These are phyloP conservation scores for Leptoxyphium fumago DNA, from an alignment of 2,329 filamentous ascomycete genomes.

Conservation along the genomic window DNA sequence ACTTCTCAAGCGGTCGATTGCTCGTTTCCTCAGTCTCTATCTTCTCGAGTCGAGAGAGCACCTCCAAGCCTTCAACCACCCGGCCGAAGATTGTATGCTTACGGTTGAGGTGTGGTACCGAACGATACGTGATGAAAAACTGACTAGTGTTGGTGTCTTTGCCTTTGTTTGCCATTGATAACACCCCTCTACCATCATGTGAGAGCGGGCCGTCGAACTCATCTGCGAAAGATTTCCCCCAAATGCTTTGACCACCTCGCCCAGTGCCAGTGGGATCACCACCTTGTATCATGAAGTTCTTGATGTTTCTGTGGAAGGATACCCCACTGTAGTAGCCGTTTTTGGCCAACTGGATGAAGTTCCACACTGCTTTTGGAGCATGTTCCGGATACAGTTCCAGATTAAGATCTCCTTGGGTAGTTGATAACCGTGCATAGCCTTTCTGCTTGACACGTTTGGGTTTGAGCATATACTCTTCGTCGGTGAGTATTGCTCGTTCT, in stretches of 20 bases:
- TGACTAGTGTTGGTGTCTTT: slow-evolving; percentile 95
- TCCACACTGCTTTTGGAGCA: slow-evolving; percentile 90
- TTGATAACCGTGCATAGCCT: slow-evolving; percentile 82
- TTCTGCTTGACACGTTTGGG: slow-evolving; percentile 78
- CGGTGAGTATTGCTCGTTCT: slow-evolving; percentile 71
- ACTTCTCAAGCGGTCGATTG: slow-evolving; percentile 63
- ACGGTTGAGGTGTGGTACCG: slow-evolving; percentile 70
- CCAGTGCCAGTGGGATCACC: slow-evolving; percentile 90
- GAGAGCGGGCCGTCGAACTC: slow-evolving; percentile 80
- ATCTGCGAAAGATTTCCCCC: slow-evolving; percentile 79
- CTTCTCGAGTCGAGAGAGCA: slow-evolving; percentile 62
- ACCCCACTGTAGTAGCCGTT: slow-evolving; percentile 81
- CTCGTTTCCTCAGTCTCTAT: slow-evolving; percentile 52
- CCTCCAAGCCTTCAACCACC: slow-evolving; percentile 56
- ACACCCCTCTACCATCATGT: slow-evolving; percentile 65
- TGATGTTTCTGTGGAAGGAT: slow-evolving; percentile 83
- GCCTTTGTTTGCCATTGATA: slow-evolving; percentile 97
- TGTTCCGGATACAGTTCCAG: slow-evolving; percentile 83
- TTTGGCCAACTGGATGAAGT: slow-evolving; percentile 78
- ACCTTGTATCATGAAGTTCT: slow-evolving; percentile 94
- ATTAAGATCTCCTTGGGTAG: slow-evolving; percentile 70
- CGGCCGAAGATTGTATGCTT: slow-evolving; percentile 96
- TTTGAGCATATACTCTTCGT: slow-evolving; percentile 94
- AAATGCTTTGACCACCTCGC: slow-evolving; percentile 75
- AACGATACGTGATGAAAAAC: slow-evolving; percentile 85